Percentiles rank a stretch among this genome's conserved stretches.
These are phyloP conservation scores for Camelina hispida DNA, from an alignment of 345 rosid species.

Conservation along the genomic window DNA sequence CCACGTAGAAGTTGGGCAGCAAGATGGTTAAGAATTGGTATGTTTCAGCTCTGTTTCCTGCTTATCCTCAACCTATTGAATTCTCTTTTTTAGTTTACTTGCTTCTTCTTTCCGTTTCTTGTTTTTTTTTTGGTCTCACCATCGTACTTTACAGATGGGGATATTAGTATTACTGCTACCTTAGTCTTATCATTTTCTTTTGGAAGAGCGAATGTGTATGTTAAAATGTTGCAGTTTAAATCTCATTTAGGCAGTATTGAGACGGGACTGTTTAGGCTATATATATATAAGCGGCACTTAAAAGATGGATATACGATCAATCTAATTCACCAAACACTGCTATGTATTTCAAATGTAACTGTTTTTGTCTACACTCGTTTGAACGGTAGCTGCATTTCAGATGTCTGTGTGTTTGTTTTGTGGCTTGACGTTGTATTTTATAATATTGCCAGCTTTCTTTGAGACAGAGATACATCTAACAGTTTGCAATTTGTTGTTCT, in stretches of 20 bases:
- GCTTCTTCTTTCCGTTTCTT: constrained; percentile 22
- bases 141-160: constrained; percentile 13
- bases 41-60: constrained; percentile 26
- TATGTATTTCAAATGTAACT: not conserved
- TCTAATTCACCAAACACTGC: not conserved
- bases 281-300: not conserved
- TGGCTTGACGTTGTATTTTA: constrained; percentile 20
- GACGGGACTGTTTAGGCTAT: no score
- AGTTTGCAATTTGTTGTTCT: not conserved
- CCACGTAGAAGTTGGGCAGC: constrained; percentile 94
- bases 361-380: not conserved
- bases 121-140: not conserved
- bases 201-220: not conserved
- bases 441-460: not conserved
- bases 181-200: not conserved
- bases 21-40: constrained; percentile 96
- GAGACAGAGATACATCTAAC: constrained; percentile 8
- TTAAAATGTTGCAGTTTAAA: not conserved
- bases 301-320: not conserved
- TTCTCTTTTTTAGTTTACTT: not conserved
- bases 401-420: constrained; percentile 10
- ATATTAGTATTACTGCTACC: not conserved
- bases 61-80: not conserved
- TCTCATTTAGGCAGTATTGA: constrained; percentile 14
- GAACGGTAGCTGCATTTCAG: not conserved